A percentile compares a stretch with the other conserved stretches of the same genome.
Evolutionary conservation across 176 grass and related monocot species (phyloP).

Genomic region (Zea mays): DNA sequence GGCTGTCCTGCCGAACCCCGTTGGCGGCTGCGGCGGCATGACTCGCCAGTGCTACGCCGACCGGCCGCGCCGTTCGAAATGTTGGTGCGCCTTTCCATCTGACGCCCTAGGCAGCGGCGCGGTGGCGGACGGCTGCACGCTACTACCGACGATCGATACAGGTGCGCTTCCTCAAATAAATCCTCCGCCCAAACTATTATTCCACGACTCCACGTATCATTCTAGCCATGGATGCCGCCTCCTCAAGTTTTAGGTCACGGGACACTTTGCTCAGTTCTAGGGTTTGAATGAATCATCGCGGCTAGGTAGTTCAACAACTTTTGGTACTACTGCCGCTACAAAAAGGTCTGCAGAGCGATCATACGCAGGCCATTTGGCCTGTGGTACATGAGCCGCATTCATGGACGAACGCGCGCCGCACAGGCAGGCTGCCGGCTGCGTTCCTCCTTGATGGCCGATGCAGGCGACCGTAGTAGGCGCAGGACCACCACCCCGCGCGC

Average conservation of each 20-base stretch:
- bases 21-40: too few species aligned
- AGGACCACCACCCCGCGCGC: slow-evolving; percentile 7
- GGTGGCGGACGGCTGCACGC: neutral
- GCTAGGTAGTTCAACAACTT: neutral
- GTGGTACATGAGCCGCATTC: neutral
- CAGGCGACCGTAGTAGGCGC: slow-evolving; percentile 23
- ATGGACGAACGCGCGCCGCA: neutral
- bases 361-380: neutral
- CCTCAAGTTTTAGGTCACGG: neutral
- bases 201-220: neutral
- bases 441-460: slow-evolving; percentile 29
- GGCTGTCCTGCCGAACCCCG: too few species aligned
- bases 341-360: neutral
- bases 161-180: neutral
- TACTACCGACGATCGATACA: neutral
- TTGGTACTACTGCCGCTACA: neutral
- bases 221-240: neutral
- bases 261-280: neutral
- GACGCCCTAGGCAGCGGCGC: neutral
- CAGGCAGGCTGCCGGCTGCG: slow-evolving; percentile 3
- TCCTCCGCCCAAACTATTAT: neutral
- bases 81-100: neutral
- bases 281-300: neutral
- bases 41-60: too few species aligned
- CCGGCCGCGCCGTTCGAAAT: too few species aligned